Conservation (phyloP, 2,329 filamentous ascomycete species). For the Rosellinia necatrix region DNA sequence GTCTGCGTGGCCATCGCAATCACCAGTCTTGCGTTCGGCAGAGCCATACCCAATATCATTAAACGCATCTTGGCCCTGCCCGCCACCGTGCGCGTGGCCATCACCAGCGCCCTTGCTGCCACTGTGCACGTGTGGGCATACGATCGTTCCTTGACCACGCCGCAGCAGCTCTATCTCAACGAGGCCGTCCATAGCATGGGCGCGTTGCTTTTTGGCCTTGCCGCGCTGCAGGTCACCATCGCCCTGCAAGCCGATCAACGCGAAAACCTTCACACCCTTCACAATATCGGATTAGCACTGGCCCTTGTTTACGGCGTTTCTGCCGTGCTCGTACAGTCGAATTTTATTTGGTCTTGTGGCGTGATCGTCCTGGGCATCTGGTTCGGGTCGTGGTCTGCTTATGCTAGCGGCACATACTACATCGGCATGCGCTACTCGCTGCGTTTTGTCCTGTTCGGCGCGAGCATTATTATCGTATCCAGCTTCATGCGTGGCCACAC, state of each 20-base stretch:
- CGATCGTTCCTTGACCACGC: slow-evolving; percentile 8
- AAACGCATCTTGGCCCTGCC: slow-evolving; percentile 13
- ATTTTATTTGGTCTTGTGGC: slow-evolving; percentile 26
- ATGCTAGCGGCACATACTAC: not conserved
- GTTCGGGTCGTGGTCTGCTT: slow-evolving; percentile 4
- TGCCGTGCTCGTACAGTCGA: slow-evolving; percentile 19
- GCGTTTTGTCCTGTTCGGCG: slow-evolving; percentile 17
- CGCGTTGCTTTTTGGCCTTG: slow-evolving; percentile 21
- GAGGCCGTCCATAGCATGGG: slow-evolving; percentile 26
- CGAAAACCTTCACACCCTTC: not conserved
- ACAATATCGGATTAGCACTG: slow-evolving; percentile 13
- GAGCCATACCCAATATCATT: slow-evolving; percentile 5
- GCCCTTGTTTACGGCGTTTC: slow-evolving; percentile 14
- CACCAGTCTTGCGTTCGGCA: slow-evolving; percentile 1
- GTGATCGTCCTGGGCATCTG: slow-evolving; percentile 16
- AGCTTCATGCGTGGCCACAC: slow-evolving; percentile 13
- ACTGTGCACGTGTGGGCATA: slow-evolving; percentile 16
- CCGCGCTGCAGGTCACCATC: slow-evolving; percentile 13
- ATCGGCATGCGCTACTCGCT: slow-evolving; percentile 5
- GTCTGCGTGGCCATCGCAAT: slow-evolving; percentile 21
- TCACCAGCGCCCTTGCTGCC: slow-evolving; percentile 4
- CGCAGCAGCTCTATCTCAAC: slow-evolving; percentile 16
- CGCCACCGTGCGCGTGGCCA: not conserved
- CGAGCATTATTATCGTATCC: slow-evolving; percentile 8
- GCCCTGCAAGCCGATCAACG: not conserved